Percentiles rank a stretch among this genome's conserved stretches.
These are phyloP conservation scores for Kregervanrija delftensis DNA, from an alignment of 805 yeast genomes.

Conservation along the genomic window DNA sequence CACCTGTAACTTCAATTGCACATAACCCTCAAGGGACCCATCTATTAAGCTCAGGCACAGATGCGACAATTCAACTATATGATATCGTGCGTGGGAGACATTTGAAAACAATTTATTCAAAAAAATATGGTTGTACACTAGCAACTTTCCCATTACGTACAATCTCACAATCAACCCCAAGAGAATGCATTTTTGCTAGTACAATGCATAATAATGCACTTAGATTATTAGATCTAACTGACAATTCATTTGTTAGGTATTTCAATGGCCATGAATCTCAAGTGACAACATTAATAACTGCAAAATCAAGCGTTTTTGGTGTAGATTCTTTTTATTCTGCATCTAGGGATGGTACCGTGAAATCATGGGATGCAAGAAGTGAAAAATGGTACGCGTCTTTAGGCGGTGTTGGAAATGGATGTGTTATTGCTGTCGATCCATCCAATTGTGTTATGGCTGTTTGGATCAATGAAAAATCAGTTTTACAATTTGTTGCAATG, in stretches of 20 bases:
- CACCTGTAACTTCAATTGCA: conserved; percentile 62
- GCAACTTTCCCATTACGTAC: conserved; percentile 68
- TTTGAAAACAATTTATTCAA: conserved; percentile 63
- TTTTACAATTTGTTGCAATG: conserved; percentile 16
- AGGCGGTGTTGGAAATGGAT: conserved; percentile 32
- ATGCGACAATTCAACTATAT: conserved; percentile 77
- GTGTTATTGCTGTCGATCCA: conserved; percentile 71
- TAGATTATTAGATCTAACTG: conserved; percentile 67
- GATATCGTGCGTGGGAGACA: conserved; percentile 67
- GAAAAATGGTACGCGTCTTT: conserved; percentile 58
- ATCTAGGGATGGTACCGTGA: conserved; percentile 70
- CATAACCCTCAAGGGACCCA: conserved; percentile 81
- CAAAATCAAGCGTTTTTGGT: conserved; percentile 45
- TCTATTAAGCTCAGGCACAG: conserved; percentile 69
- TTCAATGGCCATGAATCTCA: conserved; percentile 80
- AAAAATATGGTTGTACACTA: conserved; percentile 86
- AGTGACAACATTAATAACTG: conserved; percentile 68
- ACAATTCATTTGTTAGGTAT: conserved; percentile 75
- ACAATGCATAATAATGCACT: conserved; percentile 73
- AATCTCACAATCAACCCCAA: conserved; percentile 38
- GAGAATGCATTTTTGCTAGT: conserved; percentile 70
- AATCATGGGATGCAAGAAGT: conserved; percentile 80
- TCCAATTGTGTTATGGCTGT: conserved; percentile 77
- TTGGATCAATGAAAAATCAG: conserved; percentile 28
- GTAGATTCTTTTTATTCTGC: conserved; percentile 38